Evolutionary conservation across 116 monocot genomes (phyloP).

Genomic region (Papilionanthe hybrid): DNA sequence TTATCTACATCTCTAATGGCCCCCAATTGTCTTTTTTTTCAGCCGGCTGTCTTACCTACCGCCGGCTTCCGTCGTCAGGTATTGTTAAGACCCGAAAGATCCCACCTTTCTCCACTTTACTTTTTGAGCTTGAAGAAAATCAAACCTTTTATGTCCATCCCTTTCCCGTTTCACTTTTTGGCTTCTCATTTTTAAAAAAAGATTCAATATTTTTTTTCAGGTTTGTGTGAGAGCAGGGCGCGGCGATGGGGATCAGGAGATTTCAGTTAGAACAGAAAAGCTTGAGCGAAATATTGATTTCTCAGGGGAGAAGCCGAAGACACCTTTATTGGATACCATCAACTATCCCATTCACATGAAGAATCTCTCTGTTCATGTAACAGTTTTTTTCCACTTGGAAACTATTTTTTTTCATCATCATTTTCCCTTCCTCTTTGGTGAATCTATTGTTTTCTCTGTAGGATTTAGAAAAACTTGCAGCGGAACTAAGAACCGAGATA

Average conservation of each 20-base stretch:
- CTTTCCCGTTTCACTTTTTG: no score
- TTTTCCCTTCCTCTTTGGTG: neutral
- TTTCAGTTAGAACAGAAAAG: conserved; percentile 32
- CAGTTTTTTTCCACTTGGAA: neutral
- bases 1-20: conserved; percentile 18
- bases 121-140: neutral
- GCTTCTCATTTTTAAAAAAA: neutral
- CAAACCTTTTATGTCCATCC: neutral
- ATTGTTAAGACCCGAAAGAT: neutral
- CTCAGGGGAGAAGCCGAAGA: conserved; percentile 63
- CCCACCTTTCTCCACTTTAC: neutral
- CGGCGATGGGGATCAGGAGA: conserved; percentile 23
- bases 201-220: conserved; percentile 20
- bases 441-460: neutral
- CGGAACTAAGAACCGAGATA: conserved; percentile 54
- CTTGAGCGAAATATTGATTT: conserved; percentile 51
- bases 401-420: neutral
- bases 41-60: neutral
- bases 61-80: conserved; percentile 23
- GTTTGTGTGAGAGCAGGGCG: conserved; percentile 30
- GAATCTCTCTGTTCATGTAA: conserved; percentile 58
- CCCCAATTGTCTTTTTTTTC: conserved; percentile 4
- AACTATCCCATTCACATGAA: conserved; percentile 86
- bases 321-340: conserved; percentile 73
- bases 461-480: conserved; percentile 63